Evolutionary conservation across 75 land plant species (phyloP), one percentile per base, ranked within the genome.

Genomic region (Picea glauca): DNA sequence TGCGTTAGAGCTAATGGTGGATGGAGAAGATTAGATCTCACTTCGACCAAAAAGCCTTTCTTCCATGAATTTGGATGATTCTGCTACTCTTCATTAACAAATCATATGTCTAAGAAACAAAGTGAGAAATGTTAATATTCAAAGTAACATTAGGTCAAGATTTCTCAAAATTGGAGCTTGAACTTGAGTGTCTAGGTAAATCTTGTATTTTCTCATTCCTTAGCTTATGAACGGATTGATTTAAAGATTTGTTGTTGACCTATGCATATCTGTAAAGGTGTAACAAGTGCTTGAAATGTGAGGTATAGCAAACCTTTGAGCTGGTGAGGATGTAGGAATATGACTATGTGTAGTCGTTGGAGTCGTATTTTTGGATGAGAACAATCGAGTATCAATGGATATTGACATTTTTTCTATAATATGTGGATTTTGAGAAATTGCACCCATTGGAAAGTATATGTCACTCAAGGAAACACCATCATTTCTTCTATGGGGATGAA

Each of bases 221-320:
- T 40, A 82, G 15, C 11, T 82, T 76, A 33, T 75, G n/a, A 14
- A 82, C 5, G 72, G 38, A 35, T 8, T n/a, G 35, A 33, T 43
- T 43, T 35, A 6, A 67, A n/a, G 40, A 67, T 67, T 67, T 67
- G n/a, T n/a, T 17, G 46, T n/a, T n/a, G n/a, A n/a, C n/a, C n/a
- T n/a, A n/a, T n/a, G 87, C 81, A 76, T 91, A 21, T 76, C 82
- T 78, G 85, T 78, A 67, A 43, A 67, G 43, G 72, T 17, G 18
- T 67, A 35, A 64, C 77, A 72, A 20, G 84, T 57, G 56, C 67
- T 78, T n/a, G 83, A 38, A 38, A 67, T 20, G 33, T 67, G 33
- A 35, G 50, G n/a, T 5, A 67, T 67, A 43, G 46, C 31, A 20
- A 83, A 78, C 9, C 81, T 78, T 38, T 38, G 72, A 35, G 50